A percentile compares a stretch with the other conserved stretches of the same genome.
Evolutionary conservation across 805 yeast genomes (phyloP).

Genomic region (Saccharomycodes ludwigii): DNA sequence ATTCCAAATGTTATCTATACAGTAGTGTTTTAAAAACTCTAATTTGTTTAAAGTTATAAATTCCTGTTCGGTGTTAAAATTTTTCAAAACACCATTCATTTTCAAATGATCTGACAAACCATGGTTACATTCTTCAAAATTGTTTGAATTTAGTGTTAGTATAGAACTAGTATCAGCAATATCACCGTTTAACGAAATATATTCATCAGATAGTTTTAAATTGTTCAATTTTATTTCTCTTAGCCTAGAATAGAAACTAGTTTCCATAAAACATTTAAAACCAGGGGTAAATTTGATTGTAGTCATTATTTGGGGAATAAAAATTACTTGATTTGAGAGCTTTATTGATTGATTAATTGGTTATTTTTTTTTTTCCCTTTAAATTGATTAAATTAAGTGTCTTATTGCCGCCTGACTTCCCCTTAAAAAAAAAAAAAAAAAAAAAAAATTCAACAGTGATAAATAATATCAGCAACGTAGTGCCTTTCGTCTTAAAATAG

Average conservation of each 20-base stretch:
- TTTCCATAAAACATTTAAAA: conserved; percentile 64
- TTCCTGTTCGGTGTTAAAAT: conserved; percentile 77
- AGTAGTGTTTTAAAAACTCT: conserved; percentile 35
- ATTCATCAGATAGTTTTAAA: conserved; percentile 34
- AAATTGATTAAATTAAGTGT: no score
- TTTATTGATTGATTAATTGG: neutral
- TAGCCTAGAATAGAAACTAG: conserved; percentile 73
- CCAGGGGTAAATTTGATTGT: conserved; percentile 27
- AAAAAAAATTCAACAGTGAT: no score
- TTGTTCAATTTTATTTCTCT: conserved; percentile 64
- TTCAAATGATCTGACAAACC: conserved; percentile 5
- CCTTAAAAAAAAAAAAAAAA: no score
- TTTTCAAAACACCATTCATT: conserved; percentile 32
- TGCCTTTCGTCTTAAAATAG: no score
- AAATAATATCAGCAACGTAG: no score
- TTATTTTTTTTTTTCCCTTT: no score
- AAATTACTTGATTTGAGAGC: neutral
- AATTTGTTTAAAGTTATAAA: conserved; percentile 62
- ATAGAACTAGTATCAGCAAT: conserved; percentile 24
- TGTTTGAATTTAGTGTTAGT: conserved; percentile 11
- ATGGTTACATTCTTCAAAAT: conserved; percentile 8
- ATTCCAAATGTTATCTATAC: conserved; percentile 16
- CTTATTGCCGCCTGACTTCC: no score
- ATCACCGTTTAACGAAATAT: conserved; percentile 25
- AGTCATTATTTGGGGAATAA: conserved; percentile 6